Conservation (phyloP, 768 basidiomycete species). For the Austroboletus eburneus region DNA sequence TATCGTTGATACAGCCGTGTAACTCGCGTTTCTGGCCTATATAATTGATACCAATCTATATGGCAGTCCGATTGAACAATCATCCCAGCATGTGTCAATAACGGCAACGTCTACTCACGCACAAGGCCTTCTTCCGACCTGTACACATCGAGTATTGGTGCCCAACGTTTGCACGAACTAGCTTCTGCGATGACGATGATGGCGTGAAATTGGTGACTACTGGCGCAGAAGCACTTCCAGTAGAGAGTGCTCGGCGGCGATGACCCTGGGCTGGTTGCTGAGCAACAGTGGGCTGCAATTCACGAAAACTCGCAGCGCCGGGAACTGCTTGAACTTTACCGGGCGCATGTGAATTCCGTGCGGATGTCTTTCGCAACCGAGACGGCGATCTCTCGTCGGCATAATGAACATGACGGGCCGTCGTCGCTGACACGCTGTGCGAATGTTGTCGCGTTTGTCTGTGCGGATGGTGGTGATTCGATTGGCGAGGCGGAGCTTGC, state of each 20-base stretch:
- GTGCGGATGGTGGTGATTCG: neutral
- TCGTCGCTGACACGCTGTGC: conserved; percentile 11
- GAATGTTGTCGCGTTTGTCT: conserved; percentile 4
- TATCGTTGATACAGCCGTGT: conserved; percentile 80
- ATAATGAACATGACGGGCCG: conserved; percentile 27
- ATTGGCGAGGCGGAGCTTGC: conserved; percentile 3
- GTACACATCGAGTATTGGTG: conserved; percentile 47
- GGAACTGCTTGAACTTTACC: neutral
- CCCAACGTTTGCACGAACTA: neutral
- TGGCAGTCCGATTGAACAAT: neutral
- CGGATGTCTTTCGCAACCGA: conserved; percentile 10
- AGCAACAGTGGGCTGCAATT: neutral
- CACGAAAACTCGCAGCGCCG: neutral
- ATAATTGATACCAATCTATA: conserved; percentile 79
- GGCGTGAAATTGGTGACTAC: conserved; percentile 1
- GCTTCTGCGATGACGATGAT: conserved; percentile 6
- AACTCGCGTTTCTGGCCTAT: conserved; percentile 58
- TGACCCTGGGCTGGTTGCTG: conserved; percentile 9
- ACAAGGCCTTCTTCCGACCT: conserved; percentile 50
- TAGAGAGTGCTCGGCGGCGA: conserved; percentile 21
- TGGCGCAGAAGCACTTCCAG: conserved; percentile 9
- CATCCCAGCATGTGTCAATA: neutral
- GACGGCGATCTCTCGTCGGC: conserved; percentile 10
- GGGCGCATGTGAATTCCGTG: conserved; percentile 2
- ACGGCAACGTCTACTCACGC: conserved; percentile 27